Evolutionary conservation across 306 rosid species (phyloP), one percentile per base, ranked within the genome.

Genomic region (Lablab purpureus): DNA sequence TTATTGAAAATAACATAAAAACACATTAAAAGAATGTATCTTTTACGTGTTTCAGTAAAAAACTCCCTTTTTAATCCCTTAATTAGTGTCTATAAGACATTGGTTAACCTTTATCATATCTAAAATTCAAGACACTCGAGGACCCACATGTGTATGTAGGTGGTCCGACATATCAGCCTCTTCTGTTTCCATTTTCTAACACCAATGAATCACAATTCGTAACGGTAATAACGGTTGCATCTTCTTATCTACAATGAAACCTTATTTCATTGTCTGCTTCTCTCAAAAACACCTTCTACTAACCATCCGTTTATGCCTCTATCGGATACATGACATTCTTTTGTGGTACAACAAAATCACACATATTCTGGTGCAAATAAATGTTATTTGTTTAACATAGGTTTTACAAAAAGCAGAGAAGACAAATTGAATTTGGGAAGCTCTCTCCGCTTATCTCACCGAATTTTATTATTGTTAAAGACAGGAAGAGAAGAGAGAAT

Each of bases 161-260:
- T 10, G 56, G 3, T 6, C 30, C 10, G 18, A 25, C 97, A 90
- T 90, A 12, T 73, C 97, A 15, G 62, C 81, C 67, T 73, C 45
- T 17, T n/a, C 45, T 32, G 23, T 23, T 63, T 28, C 76, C 74
- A 69, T 14, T 59, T 28, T 59, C 21, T 37, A 28, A 76, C 82
- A 40, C 82, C 58, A 78, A 67, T 43, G 49, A 43, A 43, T 81
- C 78, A 60, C 52, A 81, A 62, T 76, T 63, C 25, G 84, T 76
- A 94, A 91, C 88, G 97, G 95, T 69, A 91, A 77, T 81, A 95
- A 92, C 92, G 96, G 82, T 59, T 86, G 3, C 95, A 88, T 80
- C 91, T 91, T 25, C 41, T 89, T 64, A 90, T 94, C n/a, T 30
- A 17, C 32, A 62, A 62, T 62, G 18, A 58, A 25, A 5, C 97